phyloP scores from a whole-genome alignment of 176 grass and related monocot genomes.

The Eremochloa ophiuroides region DNA sequence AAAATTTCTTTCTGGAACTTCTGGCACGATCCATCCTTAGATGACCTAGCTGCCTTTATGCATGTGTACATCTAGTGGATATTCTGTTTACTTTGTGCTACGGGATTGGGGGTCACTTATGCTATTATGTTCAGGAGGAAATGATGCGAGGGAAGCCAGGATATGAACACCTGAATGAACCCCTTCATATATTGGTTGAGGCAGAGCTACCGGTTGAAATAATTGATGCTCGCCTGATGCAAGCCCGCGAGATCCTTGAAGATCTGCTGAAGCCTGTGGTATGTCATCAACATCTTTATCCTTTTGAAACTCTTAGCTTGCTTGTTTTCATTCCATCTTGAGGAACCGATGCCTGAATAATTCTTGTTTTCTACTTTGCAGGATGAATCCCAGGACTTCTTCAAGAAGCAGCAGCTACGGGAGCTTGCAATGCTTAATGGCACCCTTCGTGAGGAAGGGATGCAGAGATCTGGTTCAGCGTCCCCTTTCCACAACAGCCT shows the following conservation, averaged over 20 bases:
- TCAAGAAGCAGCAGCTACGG: conserved; percentile 94
- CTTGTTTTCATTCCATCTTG: neutral
- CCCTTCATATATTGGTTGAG: conserved; percentile 91
- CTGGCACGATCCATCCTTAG: neutral
- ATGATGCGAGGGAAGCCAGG: conserved; percentile 94
- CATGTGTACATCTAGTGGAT: neutral
- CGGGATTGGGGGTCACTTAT: neutral
- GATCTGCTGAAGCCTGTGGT: conserved; percentile 91
- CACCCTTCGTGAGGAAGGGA: conserved; percentile 88
- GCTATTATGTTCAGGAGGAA: conserved; percentile 55
- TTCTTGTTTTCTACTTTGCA: conserved; percentile 27
- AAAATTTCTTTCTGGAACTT: neutral
- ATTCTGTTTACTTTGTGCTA: neutral
- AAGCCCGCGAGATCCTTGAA: conserved; percentile 87
- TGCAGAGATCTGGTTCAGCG: conserved; percentile 71
- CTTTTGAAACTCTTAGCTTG: neutral
- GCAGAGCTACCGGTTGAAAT: conserved; percentile 83
- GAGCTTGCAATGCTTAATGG: conserved; percentile 94
- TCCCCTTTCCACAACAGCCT: conserved; percentile 88
- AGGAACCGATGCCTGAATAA: neutral
- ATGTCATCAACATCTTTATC: conserved; percentile 20
- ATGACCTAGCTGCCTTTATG: neutral
- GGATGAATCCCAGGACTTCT: conserved; percentile 96
- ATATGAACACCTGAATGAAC: conserved; percentile 95
- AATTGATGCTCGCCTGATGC: conserved; percentile 75